Base-by-base conservation (phyloP, 2,329 filamentous ascomycete species). In the Harringtonia lauricola region DNA sequence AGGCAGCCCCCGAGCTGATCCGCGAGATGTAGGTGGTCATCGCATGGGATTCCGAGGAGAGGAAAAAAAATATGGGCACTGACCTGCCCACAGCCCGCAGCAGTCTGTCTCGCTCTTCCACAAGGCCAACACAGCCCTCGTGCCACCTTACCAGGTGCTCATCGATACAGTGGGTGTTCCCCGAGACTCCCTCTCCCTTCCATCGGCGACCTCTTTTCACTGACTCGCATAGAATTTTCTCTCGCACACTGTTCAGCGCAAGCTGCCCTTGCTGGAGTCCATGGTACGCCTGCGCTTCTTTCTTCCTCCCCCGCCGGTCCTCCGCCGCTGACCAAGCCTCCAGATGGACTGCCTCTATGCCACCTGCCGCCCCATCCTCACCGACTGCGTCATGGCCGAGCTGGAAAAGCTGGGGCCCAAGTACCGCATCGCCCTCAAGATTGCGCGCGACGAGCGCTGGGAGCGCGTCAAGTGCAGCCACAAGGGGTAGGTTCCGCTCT, bases 281-380 rank as follows among this genome's bases (percentile, higher is more conserved):
- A 86, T 95, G 52, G 50, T 52, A 22, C 1, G 65, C 86, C 86
- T 76, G n/a, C n/a, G n/a, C n/a, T n/a, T n/a, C n/a, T n/a, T n/a
- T n/a, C n/a, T n/a, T n/a, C n/a, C n/a, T n/a, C n/a, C n/a, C n/a
- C n/a, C n/a, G n/a, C n/a, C n/a, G n/a, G n/a, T n/a, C n/a, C n/a
- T n/a, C n/a, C n/a, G n/a, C 18, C 74, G 83, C 54, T 17, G 28
- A 33, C 39, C 36, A 5, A 5, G 8, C 37, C 74, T 76, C 2
- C 75, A 89, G 70, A 95, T 95, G 86, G 88, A 95, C 61, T 84
- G 86, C 43, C 73, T 98, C 5, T 94, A 89, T 60, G 90, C 90
- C 17, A 94, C 94, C 56, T 92, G 86, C 60, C 86, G 81, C 19
- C 87, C 88, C 17, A 83, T 92, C 51, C 88, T 96, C 52, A 95